Evolutionary conservation across 2,329 filamentous ascomycete genomes (phyloP).

Genomic region (Botrytis squamosa): DNA sequence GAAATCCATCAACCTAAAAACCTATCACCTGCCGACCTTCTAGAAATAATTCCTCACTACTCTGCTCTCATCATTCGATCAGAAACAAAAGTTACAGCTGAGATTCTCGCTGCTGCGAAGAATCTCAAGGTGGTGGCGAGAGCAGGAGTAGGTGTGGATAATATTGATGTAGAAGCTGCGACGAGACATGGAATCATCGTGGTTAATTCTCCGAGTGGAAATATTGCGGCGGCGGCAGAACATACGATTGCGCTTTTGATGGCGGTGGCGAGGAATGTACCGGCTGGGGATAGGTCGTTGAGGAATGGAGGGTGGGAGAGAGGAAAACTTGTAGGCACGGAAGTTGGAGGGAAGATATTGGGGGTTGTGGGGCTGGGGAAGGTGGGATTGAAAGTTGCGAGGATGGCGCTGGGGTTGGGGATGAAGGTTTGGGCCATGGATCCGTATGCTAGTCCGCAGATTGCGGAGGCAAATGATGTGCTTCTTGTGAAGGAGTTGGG

Average conservation of each 20-base stretch:
- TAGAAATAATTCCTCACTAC: conserved; percentile 67
- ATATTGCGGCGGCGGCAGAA: conserved; percentile 77
- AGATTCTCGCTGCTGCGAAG: conserved; percentile 62
- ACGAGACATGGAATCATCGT: conserved; percentile 74
- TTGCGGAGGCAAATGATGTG: conserved; percentile 67
- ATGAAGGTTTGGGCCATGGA: conserved; percentile 76
- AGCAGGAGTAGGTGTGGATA: conserved; percentile 80
- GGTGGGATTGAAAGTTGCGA: conserved; percentile 75
- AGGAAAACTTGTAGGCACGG: conserved; percentile 70
- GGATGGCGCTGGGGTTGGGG: conserved; percentile 73
- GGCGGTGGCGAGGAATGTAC: conserved; percentile 71
- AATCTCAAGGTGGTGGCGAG: conserved; percentile 76
- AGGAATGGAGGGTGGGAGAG: conserved; percentile 76
- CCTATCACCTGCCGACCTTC: conserved; percentile 61
- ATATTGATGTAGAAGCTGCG: conserved; percentile 72
- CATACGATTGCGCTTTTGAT: conserved; percentile 75
- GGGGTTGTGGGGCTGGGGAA: conserved; percentile 80
- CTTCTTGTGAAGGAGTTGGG: conserved; percentile 56
- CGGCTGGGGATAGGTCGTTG: conserved; percentile 65
- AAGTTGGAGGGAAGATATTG: conserved; percentile 74
- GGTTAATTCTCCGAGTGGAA: conserved; percentile 76
- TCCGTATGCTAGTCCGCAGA: conserved; percentile 72
- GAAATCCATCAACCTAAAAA: conserved; percentile 68
- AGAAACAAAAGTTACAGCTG: conserved; percentile 75
- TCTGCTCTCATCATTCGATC: conserved; percentile 77